Evolutionary conservation across 495 filamentous ascomycete genomes (phyloP), one percentile per base, ranked within the genome.

Genomic region (Lichenothelia convexa): DNA sequence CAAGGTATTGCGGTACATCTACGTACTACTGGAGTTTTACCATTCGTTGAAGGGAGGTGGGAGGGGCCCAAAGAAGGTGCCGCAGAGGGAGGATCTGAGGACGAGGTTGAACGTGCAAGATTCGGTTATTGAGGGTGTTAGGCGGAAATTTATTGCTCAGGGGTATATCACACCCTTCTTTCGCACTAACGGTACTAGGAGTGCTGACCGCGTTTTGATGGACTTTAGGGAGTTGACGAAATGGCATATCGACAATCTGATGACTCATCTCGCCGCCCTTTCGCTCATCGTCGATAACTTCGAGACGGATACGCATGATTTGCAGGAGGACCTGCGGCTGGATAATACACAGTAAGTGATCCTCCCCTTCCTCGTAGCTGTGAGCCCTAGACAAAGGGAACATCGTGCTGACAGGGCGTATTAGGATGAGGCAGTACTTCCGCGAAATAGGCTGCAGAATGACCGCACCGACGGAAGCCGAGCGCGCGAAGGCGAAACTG

Each of bases 321-420:
- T 95, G 41, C 70, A 73, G 39, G 71, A 80, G 32, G 89, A 97
- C 50, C 60, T 97, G 30, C 66, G 68, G 40, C 46, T 94, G 21
- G 80, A 89, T 42, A 67, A 69, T 35, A 70, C 65, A 45, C 62
- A 70, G 48, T 58, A 44, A n/a, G 41, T 39, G 26, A 5, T 9
- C 16, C 26, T 38, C 6, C 30, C 19, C 27, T 36, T n/a, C 17
- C 5, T 1, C 18, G n/a, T n/a, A n/a, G n/a, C n/a, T n/a, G n/a
- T n/a, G n/a, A 32, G n/a, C 24, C 7, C 24, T 17, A 32, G 18
- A 27, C 24, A 27, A 7, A 7, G 7, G 24, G 7, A 7, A 27
- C 7, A 7, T 13, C 24, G 24, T 38, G 19, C 20, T 33, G 22
- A 12, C 36, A 18, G 5, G n/a, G 7, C n/a, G 9, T 40, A 2